Evolutionary conservation across 106 monocot genomes (phyloP), one percentile per base, ranked within the genome.

Genomic region (Alisma plantagoaquatica): DNA sequence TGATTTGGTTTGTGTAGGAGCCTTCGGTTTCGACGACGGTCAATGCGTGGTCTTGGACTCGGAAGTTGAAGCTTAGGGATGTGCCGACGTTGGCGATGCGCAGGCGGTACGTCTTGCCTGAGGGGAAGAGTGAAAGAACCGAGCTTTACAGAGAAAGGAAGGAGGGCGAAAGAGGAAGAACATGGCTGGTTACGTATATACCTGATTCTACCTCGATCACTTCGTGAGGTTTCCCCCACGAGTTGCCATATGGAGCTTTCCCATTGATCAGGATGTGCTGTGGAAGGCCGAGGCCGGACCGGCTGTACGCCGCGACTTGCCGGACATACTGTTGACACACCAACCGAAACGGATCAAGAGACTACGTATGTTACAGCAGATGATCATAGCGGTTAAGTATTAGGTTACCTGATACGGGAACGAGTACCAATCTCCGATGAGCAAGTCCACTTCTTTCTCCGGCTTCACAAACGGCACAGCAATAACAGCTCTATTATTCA

Each of bases 371-470:
- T 7, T 7, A 14, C 6, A 38, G 14, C 14, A 6, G 6, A 38
- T 38, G 35, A 14, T 6, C 14, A 38, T 7, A 38, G 35, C 35
- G n/a, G n/a, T n/a, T n/a, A n/a, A n/a, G n/a, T n/a, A n/a, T n/a
- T n/a, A 38, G 14, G 35, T 38, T 6, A 82, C 93, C 49, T 63
- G 64, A 59, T 94, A 87, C 56, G 69, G 75, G 54, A 56, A 76
- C 21, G 42, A 87, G 70, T 75, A 94, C 93, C 93, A 94, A 46
- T 94, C 93, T 4, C 87, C 87, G 14, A 87, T 75, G 50, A 94
- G 77, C 18, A 94, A 35, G 28, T 66, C 77, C 61, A 94, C 45
- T 24, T 94, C 93, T 9, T 80, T 83, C 43, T 83, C 72, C 0
- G 87, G 93, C 8, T 43, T 35, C 8, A 60, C 70, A 41, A 83